Percentiles rank a stretch among this genome's conserved stretches.
phyloP scores from a whole-genome alignment of 2,329 filamentous ascomycete genomes.

The Ceratocystis cacaofunesta region DNA sequence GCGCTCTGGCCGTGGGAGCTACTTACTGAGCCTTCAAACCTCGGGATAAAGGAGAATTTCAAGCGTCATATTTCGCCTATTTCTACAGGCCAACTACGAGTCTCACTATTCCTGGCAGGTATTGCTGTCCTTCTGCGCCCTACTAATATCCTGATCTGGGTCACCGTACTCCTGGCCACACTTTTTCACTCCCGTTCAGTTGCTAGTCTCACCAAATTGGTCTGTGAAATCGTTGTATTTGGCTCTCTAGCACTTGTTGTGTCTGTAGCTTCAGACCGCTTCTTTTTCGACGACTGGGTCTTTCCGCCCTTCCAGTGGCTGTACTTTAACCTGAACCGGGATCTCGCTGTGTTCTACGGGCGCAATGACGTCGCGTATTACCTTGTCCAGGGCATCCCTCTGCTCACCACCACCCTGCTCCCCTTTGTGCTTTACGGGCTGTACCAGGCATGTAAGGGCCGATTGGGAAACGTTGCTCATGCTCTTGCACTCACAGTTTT shows the following conservation, averaged over 20 bases:
- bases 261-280: constrained; percentile 54
- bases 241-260: constrained; percentile 44
- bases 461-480: constrained; percentile 33
- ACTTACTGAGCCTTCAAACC: constrained; percentile 26
- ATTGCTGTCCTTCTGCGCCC: constrained; percentile 74
- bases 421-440: constrained; percentile 59
- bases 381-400: constrained; percentile 71
- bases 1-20: constrained; percentile 78
- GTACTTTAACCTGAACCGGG: constrained; percentile 78
- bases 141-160: constrained; percentile 80
- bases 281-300: constrained; percentile 74
- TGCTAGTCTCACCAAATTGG: constrained; percentile 34
- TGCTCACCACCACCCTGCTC: constrained; percentile 69
- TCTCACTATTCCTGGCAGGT: constrained; percentile 61
- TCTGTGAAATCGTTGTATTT: constrained; percentile 51
- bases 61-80: neutral
- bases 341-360: constrained; percentile 84
- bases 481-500: constrained; percentile 42
- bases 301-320: constrained; percentile 80
- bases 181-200: constrained; percentile 24
- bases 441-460: constrained; percentile 30
- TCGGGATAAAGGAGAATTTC: constrained; percentile 27
- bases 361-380: constrained; percentile 88
- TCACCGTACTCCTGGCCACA: constrained; percentile 41
- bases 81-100: constrained; percentile 27